These are phyloP conservation scores for Moricandia arvensis DNA, from an alignment of 345 rosid species.

Conservation along the genomic window DNA sequence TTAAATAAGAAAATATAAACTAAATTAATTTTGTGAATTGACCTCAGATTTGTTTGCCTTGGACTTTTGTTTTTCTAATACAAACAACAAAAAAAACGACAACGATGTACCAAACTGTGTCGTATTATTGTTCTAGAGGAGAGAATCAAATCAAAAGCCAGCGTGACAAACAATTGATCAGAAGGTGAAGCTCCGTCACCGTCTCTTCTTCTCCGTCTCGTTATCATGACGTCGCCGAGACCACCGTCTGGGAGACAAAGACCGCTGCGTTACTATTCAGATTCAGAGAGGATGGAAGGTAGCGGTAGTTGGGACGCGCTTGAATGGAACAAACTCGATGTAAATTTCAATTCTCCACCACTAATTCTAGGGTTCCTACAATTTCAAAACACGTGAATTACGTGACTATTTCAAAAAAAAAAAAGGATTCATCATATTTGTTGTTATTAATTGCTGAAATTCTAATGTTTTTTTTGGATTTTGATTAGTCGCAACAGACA, in stretches of 20 bases:
- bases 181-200: constrained; percentile 27
- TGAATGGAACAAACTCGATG: constrained; percentile 86
- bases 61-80: not conserved
- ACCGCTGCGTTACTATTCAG: constrained; percentile 48
- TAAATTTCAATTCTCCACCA: constrained; percentile 31
- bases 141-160: constrained; percentile 2
- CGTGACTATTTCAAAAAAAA: not conserved
- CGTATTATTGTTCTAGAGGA: constrained; percentile 22
- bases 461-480: constrained; percentile 1
- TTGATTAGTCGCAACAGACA: constrained; percentile 42
- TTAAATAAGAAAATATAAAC: not conserved
- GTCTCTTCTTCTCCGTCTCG: not conserved
- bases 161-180: constrained; percentile 24
- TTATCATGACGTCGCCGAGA: constrained; percentile 45
- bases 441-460: not conserved
- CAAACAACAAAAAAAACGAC: constrained; percentile 14
- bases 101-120: constrained; percentile 21
- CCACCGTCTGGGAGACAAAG: constrained; percentile 44
- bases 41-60: not conserved
- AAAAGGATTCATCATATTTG: not conserved
- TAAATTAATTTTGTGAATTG: not conserved
- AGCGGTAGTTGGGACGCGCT: constrained; percentile 79
- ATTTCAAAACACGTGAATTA: constrained; percentile 17
- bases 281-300: constrained; percentile 61
- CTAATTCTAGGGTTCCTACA: constrained; percentile 32